These are phyloP conservation scores for Magnusiomyces magnusii DNA, from an alignment of 1,139 yeast species.

Conservation along the genomic window DNA sequence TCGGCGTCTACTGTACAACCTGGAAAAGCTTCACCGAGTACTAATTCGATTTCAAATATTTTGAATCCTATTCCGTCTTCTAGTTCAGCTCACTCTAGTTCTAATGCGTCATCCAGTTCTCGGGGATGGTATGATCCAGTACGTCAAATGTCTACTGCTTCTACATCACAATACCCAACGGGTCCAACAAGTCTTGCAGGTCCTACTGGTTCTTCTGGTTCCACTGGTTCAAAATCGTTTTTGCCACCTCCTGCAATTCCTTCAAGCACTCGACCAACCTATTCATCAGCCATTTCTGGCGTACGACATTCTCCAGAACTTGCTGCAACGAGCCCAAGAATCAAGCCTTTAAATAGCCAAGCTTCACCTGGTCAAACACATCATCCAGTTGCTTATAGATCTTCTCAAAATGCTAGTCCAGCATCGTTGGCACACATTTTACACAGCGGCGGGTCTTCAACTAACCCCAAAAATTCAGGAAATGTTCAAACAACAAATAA, in stretches of 20 bases:
- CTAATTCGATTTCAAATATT: conserved; percentile 6
- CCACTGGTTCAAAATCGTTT: conserved; percentile 4
- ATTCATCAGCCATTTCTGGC: neutral
- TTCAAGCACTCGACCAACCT: conserved; percentile 2
- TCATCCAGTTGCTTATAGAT: neutral
- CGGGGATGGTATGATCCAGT: conserved; percentile 6
- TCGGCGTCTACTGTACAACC: neutral
- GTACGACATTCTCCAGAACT: neutral
- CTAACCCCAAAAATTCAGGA: neutral
- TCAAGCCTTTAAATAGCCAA: neutral
- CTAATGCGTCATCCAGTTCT: neutral
- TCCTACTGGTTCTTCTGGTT: conserved; percentile 1
- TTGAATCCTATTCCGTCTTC: conserved; percentile 3
- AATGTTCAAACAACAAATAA: neutral
- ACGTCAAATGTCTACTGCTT: conserved; percentile 1
- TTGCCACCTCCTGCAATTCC: conserved; percentile 2
- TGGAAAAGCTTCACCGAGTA: neutral
- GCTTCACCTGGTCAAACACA: neutral
- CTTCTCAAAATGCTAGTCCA: conserved; percentile 4
- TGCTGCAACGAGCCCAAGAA: neutral
- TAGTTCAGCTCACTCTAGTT: neutral
- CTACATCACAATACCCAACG: too few species aligned
- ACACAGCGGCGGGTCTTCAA: neutral
- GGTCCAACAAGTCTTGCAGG: too few species aligned
- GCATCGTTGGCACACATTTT: conserved; percentile 4